Evolutionary conservation across 331 rosid species (phyloP).

Genomic region (Quercus phellos): DNA sequence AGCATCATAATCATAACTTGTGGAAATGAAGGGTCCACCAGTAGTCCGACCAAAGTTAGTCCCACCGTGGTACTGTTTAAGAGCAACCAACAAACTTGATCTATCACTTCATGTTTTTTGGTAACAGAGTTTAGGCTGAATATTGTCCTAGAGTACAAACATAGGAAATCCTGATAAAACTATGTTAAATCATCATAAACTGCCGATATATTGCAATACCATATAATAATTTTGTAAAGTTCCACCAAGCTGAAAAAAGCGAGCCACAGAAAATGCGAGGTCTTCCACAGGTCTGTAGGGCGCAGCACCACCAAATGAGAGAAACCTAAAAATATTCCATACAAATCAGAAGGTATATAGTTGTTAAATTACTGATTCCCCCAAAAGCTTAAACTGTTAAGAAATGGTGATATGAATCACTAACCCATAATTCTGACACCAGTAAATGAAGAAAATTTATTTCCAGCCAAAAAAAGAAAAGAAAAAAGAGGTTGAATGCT

Average conservation of each 20-base stretch:
- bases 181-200: conserved; percentile 3
- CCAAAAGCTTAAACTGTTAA: no score
- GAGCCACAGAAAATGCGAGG: conserved; percentile 85
- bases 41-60: conserved; percentile 77
- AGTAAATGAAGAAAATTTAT: neutral
- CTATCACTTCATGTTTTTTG: conserved; percentile 5
- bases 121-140: neutral
- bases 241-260: conserved; percentile 89
- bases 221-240: conserved; percentile 90
- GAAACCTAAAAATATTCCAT: conserved; percentile 50
- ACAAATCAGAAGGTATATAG: neutral
- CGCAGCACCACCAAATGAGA: conserved; percentile 66
- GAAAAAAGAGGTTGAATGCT: neutral
- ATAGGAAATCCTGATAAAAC: neutral
- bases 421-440: no score
- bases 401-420: no score
- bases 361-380: no score
- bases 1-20: conserved; percentile 94
- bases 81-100: conserved; percentile 21
- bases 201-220: conserved; percentile 41
- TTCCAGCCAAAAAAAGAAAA: neutral
- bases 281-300: conserved; percentile 89
- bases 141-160: neutral
- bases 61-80: conserved; percentile 88
- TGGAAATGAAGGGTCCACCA: conserved; percentile 91